These are phyloP conservation scores for Pythium monospermum DNA, from an alignment of 352 stramenopile species.

Conservation along the genomic window DNA sequence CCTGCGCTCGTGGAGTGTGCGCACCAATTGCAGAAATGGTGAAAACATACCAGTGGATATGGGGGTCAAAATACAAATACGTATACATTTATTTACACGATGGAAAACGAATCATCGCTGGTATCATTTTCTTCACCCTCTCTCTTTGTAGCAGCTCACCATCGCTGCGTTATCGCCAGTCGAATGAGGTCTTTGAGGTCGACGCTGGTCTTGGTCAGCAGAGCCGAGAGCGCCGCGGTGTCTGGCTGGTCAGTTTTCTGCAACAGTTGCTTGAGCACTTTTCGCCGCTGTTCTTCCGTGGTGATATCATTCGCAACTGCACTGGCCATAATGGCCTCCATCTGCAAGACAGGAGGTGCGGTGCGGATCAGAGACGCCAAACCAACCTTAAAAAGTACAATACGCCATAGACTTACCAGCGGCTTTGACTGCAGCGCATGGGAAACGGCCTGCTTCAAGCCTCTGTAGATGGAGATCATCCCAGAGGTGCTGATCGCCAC, in stretches of 20 bases:
- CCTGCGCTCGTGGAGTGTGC: conserved; percentile 53
- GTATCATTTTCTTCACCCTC: too few relatives aligned
- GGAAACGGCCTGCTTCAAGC: conserved; percentile 36
- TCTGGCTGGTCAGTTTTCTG: conserved; percentile 13
- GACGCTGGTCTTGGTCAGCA: conserved; percentile 5
- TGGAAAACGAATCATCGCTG: too few relatives aligned
- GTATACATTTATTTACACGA: conserved; percentile 9
- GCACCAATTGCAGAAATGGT: conserved; percentile 79
- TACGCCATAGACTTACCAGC: conserved; percentile 27
- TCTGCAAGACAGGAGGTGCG: conserved; percentile 12
- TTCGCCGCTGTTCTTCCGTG: conserved; percentile 36
- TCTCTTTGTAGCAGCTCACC: not conserved
- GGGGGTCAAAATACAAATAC: conserved; percentile 2
- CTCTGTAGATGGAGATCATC: conserved; percentile 54
- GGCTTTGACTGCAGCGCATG: conserved; percentile 34
- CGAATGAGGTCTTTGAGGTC: conserved; percentile 21
- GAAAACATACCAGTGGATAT: not conserved
- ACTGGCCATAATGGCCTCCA: conserved; percentile 34
- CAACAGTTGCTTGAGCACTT: conserved; percentile 32
- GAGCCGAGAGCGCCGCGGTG: not conserved
- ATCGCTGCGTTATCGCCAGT: conserved; percentile 16
- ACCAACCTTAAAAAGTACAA: not conserved
- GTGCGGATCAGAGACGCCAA: not conserved
- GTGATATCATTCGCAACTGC: conserved; percentile 30
- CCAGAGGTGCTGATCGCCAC: conserved; percentile 64